Conservation (phyloP, 2,329 filamentous ascomycete genomes). For the Madurella fahalii region DNA sequence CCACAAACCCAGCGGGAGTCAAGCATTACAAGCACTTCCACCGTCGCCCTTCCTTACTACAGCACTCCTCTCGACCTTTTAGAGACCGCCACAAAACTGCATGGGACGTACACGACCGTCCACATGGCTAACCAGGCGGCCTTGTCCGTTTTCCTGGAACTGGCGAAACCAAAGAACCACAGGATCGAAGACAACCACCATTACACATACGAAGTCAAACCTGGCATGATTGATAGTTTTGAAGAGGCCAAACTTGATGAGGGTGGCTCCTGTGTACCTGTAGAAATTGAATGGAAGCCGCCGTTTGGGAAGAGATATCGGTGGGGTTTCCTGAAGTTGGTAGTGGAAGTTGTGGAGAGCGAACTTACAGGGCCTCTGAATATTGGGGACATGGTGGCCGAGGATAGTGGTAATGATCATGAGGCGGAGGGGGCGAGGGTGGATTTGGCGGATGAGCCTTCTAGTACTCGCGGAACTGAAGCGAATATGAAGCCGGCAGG, state of each 20-base stretch:
- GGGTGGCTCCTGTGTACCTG: not conserved
- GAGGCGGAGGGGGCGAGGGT: not conserved
- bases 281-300: conserved; percentile 10
- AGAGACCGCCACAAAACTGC: not conserved
- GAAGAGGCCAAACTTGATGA: not conserved
- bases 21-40: not conserved
- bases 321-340: conserved; percentile 18
- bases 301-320: not conserved
- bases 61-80: not conserved
- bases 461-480: not conserved
- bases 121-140: conserved; percentile 13
- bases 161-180: conserved; percentile 9
- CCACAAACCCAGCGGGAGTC: not conserved
- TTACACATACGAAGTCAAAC: conserved; percentile 3
- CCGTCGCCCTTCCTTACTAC: not conserved
- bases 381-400: conserved; percentile 19
- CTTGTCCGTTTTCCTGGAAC: conserved; percentile 2
- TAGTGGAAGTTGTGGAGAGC: conserved; percentile 11
- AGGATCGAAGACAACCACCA: conserved; percentile 12
- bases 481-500: not conserved
- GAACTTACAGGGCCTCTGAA: conserved; percentile 19
- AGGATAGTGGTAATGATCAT: conserved; percentile 1
- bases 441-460: no score
- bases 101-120: conserved; percentile 15
- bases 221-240: not conserved